These are phyloP conservation scores for Canavalia ensiformis DNA, from an alignment of 306 rosid genomes.

Conservation along the genomic window DNA sequence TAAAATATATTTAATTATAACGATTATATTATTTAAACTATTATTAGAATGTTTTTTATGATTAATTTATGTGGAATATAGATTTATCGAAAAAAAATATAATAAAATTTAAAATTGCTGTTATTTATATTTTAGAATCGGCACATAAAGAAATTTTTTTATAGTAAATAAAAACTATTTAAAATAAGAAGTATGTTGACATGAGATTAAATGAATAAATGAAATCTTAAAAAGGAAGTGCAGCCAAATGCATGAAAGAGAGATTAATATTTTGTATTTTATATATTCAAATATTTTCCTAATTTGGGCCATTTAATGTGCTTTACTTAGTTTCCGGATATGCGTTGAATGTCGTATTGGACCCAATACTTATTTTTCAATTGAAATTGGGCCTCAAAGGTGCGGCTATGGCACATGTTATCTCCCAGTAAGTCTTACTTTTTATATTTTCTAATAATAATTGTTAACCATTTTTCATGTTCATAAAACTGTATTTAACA, in stretches of 20 bases:
- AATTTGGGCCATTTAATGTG: background rate
- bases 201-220: background rate
- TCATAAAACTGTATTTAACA: background rate
- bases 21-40: too few relatives aligned
- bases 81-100: too few relatives aligned
- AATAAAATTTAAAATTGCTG: too few relatives aligned
- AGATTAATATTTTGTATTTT: background rate
- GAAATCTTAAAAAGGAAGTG: too few relatives aligned
- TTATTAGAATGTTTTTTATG: too few relatives aligned
- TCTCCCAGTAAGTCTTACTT: conserved; percentile 78
- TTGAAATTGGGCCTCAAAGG: conserved; percentile 77
- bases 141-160: too few relatives aligned
- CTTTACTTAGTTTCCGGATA: conserved; percentile 68
- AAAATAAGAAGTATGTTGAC: background rate
- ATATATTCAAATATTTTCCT: background rate
- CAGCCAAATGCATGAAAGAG: too few relatives aligned
- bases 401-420: conserved; percentile 93
- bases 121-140: too few relatives aligned
- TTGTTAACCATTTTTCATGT: background rate
- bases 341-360: conserved; percentile 68
- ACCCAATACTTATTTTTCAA: conserved; percentile 77
- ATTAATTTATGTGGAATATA: too few relatives aligned
- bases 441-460: background rate
- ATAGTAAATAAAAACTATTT: too few relatives aligned
- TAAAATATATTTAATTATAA: too few relatives aligned